Conservation (phyloP, 108 stramenopile genomes). For the Asterionellopsis glacialis region DNA sequence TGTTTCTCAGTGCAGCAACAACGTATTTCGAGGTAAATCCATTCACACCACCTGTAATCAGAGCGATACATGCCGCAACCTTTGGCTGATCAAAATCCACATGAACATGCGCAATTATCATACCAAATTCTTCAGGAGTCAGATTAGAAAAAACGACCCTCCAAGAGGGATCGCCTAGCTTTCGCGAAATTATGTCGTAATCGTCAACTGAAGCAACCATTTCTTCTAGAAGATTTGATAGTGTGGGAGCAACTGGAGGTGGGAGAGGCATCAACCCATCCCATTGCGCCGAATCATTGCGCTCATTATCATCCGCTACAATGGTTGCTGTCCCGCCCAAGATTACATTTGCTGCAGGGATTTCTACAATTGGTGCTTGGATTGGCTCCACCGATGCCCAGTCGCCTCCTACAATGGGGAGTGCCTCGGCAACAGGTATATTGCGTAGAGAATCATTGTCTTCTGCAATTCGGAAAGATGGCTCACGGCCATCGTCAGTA, state of each 20-base stretch:
- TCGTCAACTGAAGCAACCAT: constrained; percentile 22
- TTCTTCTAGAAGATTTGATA: constrained; percentile 12
- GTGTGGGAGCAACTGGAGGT: constrained; percentile 11
- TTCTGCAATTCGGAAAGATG: not conserved
- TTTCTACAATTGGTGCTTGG: not conserved
- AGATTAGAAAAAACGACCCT: constrained; percentile 19
- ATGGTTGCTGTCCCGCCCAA: not conserved
- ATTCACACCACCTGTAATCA: not conserved
- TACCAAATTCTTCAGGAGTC: constrained; percentile 26
- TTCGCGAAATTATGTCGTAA: constrained; percentile 18
- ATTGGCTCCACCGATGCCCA: not conserved
- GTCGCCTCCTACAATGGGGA: not conserved
- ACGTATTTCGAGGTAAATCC: constrained; percentile 37
- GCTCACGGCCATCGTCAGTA: not conserved
- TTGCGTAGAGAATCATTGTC: not conserved
- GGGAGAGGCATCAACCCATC: not conserved
- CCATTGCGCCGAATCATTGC: not conserved
- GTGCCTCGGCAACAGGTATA: not conserved
- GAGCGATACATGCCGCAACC: constrained; percentile 25
- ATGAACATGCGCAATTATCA: constrained; percentile 22
- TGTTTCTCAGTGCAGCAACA: constrained; percentile 23
- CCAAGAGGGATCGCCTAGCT: constrained; percentile 26
- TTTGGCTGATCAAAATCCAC: constrained; percentile 32
- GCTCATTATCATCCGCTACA: not conserved
- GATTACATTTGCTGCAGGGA: not conserved